Evolutionary conservation across 345 rosid genomes (phyloP).

Genomic region (Populus ilicifolia): DNA sequence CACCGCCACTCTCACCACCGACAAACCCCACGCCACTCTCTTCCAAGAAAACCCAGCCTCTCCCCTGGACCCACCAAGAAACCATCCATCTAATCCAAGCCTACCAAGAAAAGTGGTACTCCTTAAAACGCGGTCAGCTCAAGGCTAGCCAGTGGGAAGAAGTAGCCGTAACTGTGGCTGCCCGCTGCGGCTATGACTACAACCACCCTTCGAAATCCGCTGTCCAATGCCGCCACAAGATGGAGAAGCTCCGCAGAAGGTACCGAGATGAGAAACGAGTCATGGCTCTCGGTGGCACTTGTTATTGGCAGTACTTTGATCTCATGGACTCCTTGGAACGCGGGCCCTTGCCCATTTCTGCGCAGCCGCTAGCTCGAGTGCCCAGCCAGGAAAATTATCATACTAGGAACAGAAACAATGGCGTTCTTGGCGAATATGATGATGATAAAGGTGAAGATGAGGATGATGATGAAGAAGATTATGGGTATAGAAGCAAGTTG

Average conservation of each 20-base stretch:
- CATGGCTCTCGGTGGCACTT: conserved; percentile 16
- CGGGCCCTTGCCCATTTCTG: conserved; percentile 59
- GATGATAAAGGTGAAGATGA: conserved; percentile 10
- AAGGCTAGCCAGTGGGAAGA: conserved; percentile 75
- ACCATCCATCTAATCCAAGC: conserved; percentile 58
- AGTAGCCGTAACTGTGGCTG: conserved; percentile 55
- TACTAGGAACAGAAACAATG: neutral
- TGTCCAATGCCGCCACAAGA: conserved; percentile 77
- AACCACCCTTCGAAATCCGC: conserved; percentile 40
- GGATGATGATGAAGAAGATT: conserved; percentile 36
- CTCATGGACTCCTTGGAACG: conserved; percentile 68
- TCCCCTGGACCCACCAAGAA: conserved; percentile 71
- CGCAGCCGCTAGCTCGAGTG: conserved; percentile 39
- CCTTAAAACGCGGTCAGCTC: conserved; percentile 59
- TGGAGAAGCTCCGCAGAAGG: conserved; percentile 77
- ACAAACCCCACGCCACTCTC: neutral
- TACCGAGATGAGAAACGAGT: conserved; percentile 55
- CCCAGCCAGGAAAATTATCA: neutral
- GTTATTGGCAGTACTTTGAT: conserved; percentile 58
- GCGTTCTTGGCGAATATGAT: conserved; percentile 10
- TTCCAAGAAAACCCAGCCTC: conserved; percentile 49
- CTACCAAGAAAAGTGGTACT: conserved; percentile 66
- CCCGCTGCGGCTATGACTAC: conserved; percentile 56
- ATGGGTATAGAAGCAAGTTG: conserved; percentile 27
- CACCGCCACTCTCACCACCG: conserved; percentile 6